Conservation (phyloP, 371 early-diverging fungal genomes). For the Mortierella sp. region DNA sequence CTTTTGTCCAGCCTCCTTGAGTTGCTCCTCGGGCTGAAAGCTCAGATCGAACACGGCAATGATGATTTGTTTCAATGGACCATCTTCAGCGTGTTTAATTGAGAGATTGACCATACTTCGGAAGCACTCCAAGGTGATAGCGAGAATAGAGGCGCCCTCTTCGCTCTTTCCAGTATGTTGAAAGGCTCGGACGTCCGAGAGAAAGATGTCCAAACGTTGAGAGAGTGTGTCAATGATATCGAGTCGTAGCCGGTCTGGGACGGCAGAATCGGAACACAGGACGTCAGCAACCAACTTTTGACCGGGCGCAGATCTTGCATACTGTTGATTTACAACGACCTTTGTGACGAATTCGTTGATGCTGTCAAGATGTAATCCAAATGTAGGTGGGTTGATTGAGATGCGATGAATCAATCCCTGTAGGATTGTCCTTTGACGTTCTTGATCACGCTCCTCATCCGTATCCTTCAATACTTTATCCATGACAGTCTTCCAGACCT, state of each 20-base stretch:
- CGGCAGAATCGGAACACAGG: slow-evolving; percentile 14
- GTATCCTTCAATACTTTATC: slow-evolving; percentile 34
- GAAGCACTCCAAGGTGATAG: slow-evolving; percentile 17
- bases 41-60: slow-evolving; percentile 41
- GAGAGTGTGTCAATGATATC: slow-evolving; percentile 34
- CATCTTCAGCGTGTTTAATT: slow-evolving; percentile 19
- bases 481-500: slow-evolving; percentile 43
- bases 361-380: slow-evolving; percentile 31
- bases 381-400: slow-evolving; percentile 2
- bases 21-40: slow-evolving; percentile 24
- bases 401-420: slow-evolving; percentile 35
- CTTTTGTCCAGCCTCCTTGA: slow-evolving; percentile 22
- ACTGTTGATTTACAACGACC: slow-evolving; percentile 22
- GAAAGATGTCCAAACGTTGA: slow-evolving; percentile 28
- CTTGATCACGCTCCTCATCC: slow-evolving; percentile 4
- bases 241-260: slow-evolving; percentile 19
- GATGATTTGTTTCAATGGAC: slow-evolving; percentile 23
- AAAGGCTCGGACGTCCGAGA: slow-evolving; percentile 18
- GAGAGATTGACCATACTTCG: slow-evolving; percentile 18
- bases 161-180: slow-evolving; percentile 11
- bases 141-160: slow-evolving; percentile 26
- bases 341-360: slow-evolving; percentile 30
- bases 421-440: slow-evolving; percentile 29
- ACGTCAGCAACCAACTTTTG: slow-evolving; percentile 15
- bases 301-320: slow-evolving; percentile 11